These are phyloP conservation scores for Eucalyptus fibrosa DNA, from an alignment of 345 rosid genomes.

Conservation along the genomic window DNA sequence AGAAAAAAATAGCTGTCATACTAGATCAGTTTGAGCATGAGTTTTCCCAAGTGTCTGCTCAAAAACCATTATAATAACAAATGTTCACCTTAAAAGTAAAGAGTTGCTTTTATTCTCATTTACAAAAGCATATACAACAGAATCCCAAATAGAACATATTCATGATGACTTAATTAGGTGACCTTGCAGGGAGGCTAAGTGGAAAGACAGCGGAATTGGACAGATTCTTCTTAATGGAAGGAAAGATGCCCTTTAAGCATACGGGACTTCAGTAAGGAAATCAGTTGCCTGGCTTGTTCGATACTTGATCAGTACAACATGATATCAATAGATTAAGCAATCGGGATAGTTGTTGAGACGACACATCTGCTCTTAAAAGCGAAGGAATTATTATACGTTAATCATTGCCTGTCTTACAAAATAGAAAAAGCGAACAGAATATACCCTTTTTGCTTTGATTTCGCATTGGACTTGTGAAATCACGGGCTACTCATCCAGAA, in stretches of 20 bases:
- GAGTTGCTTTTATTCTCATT: background rate
- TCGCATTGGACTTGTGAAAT: background rate
- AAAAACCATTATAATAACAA: background rate
- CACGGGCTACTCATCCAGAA: background rate
- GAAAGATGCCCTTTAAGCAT: conserved; percentile 1
- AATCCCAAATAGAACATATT: background rate
- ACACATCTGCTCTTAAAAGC: background rate
- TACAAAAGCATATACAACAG: background rate
- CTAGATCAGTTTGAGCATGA: background rate
- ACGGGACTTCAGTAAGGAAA: background rate
- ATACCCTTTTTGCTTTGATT: background rate
- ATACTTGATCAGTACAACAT: background rate
- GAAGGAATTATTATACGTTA: background rate
- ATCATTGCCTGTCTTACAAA: background rate
- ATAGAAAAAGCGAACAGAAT: background rate
- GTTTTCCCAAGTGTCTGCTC: background rate
- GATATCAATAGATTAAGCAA: background rate
- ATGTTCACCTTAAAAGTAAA: background rate
- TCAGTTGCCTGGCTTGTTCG: background rate
- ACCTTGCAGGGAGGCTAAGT: background rate
- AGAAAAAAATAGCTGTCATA: background rate
- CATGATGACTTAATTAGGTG: background rate
- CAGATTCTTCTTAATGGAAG: conserved; percentile 1
- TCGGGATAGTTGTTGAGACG: background rate
- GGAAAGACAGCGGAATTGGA: background rate